Evolutionary conservation across 2,329 filamentous ascomycete species (phyloP), one percentile per base, ranked within the genome.

Genomic region (Aciculosporium take): DNA sequence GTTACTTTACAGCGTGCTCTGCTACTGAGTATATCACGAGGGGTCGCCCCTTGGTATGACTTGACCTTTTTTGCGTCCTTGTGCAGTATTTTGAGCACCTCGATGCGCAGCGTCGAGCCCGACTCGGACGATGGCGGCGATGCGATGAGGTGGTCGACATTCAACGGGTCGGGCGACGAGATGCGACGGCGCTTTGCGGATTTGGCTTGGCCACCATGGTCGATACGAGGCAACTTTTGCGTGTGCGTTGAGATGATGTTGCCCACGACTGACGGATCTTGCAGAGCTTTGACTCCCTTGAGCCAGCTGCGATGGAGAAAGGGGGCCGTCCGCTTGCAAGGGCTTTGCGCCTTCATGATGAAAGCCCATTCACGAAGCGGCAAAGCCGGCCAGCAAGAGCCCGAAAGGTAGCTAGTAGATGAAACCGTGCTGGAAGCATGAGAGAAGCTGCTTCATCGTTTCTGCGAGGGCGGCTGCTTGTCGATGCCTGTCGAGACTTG

Each of bases 291-390:
- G 53, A 71, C 58, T 37, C 63, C 64, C 46, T 60, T 64, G 47
- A 66, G 61, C 69, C 67, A 73, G 53, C 69, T 72, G 54, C 71
- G 66, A 49, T 72, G 68, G 45, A 74, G 66, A 56, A 70, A 75
- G 45, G 72, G 70, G 43, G 68, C 60, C 50, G 61, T 65, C 59
- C 67, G 66, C 57, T 64, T 63, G 52, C 61, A 66, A 47, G 62
- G 60, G 53, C 57, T 62, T 53, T 62, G 60, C 51, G 61, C 58
- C 53, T 67, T 66, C 71, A 74, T 74, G 58, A 57, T 60, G 56
- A 55, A 48, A 49, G 55, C 55, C 50, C 49, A 52, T 50, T 56
- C 57, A 61, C 59, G 51, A 50, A 53, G 53, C 41, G 48, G 43
- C 40, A 40, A 39, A 35, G 41, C 36, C 42, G 44, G 34, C 32